phyloP scores from a whole-genome alignment of 148 eudicot genomes.

The Euryodendron excelsum region DNA sequence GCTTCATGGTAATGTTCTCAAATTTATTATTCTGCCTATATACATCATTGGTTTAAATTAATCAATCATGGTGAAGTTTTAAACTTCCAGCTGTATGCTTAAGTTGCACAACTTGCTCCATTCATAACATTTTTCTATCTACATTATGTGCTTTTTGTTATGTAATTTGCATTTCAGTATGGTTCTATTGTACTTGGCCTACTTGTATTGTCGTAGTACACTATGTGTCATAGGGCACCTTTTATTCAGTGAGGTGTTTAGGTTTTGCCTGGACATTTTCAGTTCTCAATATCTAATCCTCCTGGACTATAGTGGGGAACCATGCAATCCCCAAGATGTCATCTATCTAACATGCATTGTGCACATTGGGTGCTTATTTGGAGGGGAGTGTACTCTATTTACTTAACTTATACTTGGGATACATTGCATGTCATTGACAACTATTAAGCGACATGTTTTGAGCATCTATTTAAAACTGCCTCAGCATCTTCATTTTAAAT shows the following conservation, averaged over 20 bases:
- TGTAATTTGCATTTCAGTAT: background rate
- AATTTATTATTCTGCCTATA: background rate
- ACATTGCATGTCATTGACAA: no score
- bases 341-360: background rate
- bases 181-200: constrained; percentile 1
- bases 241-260: background rate
- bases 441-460: no score
- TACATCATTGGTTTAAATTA: background rate
- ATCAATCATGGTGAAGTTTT: background rate
- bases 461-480: no score
- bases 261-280: background rate
- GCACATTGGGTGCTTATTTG: background rate
- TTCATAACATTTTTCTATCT: background rate
- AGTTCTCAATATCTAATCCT: background rate
- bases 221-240: background rate
- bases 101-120: background rate
- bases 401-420: background rate
- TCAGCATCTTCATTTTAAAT: no score
- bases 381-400: background rate
- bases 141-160: background rate
- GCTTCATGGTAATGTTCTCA: constrained; percentile 51
- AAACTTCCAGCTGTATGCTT: background rate
- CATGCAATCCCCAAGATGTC: background rate
- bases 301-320: background rate
- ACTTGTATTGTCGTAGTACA: background rate